These are phyloP conservation scores for Penicillium antarcticum DNA, from an alignment of 495 filamentous ascomycete species.

Conservation along the genomic window DNA sequence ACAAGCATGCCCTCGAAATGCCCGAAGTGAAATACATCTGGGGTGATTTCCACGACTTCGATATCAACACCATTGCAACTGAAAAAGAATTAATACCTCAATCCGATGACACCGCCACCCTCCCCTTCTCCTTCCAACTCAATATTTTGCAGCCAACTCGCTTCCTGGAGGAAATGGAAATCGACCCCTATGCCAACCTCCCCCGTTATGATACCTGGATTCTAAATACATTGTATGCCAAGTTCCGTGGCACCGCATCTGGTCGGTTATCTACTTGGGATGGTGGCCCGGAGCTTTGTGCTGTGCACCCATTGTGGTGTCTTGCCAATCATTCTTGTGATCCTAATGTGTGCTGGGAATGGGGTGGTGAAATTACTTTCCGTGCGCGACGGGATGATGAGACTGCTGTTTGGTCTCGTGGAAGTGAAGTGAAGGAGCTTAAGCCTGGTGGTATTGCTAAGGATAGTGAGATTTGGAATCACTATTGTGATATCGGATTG, in stretches of 20 bases:
- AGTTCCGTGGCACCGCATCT: slow-evolving; percentile 89
- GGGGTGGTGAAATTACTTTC: slow-evolving; percentile 81
- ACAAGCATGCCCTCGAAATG: slow-evolving; percentile 77
- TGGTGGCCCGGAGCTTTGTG: slow-evolving; percentile 74
- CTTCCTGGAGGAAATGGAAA: slow-evolving; percentile 84
- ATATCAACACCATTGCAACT: slow-evolving; percentile 3
- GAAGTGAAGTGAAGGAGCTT: slow-evolving; percentile 14
- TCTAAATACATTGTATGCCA: slow-evolving; percentile 86
- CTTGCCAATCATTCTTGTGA: slow-evolving; percentile 92
- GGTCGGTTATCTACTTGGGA: slow-evolving; percentile 70
- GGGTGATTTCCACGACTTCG: slow-evolving; percentile 65
- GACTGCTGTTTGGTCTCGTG: slow-evolving; percentile 44
- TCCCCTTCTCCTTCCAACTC: slow-evolving; percentile 86
- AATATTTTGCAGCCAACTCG: slow-evolving; percentile 82
- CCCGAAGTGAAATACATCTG: slow-evolving; percentile 89
- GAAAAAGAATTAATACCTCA: background rate
- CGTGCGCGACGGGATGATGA: slow-evolving; percentile 39
- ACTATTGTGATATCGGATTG: slow-evolving; percentile 89
- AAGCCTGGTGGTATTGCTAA: slow-evolving; percentile 56
- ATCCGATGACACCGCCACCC: slow-evolving; percentile 24
- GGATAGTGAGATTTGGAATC: slow-evolving; percentile 83
- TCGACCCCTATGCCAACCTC: slow-evolving; percentile 72
- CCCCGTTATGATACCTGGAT: slow-evolving; percentile 81
- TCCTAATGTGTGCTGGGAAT: slow-evolving; percentile 93
- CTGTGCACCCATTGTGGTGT: slow-evolving; percentile 73